phyloP scores from a whole-genome alignment of 495 filamentous ascomycete genomes.

The Eremomyces bilateralis region DNA sequence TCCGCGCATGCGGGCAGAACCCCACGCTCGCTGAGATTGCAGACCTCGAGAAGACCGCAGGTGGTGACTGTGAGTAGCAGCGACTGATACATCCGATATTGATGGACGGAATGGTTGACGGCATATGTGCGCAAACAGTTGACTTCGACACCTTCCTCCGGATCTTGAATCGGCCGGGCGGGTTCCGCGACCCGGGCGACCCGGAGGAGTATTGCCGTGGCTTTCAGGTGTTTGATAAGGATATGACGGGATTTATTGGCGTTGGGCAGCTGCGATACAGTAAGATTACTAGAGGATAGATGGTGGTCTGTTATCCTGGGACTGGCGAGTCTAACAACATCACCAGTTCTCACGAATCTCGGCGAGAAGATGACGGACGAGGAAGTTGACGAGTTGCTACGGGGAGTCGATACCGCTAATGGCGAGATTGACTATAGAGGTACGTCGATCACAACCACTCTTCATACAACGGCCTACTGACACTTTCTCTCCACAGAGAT shows the following conservation, averaged over 20 bases:
- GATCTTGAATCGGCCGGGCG: constrained; percentile 87
- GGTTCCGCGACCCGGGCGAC: constrained; percentile 93
- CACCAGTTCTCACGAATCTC: constrained; percentile 68
- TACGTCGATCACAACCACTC: no score
- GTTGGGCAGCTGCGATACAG: constrained; percentile 89
- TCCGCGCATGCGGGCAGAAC: constrained; percentile 94
- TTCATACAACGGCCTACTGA: no score
- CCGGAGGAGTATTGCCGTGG: constrained; percentile 94
- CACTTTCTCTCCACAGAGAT: no score
- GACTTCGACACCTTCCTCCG: constrained; percentile 95
- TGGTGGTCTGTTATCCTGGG: neutral
- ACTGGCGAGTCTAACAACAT: neutral
- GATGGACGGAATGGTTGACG: neutral
- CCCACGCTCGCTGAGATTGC: constrained; percentile 79
- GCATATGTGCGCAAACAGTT: constrained; percentile 28
- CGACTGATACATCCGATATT: neutral
- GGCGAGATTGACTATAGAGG: constrained; percentile 95
- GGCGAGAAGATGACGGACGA: constrained; percentile 98
- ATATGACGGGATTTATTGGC: constrained; percentile 92
- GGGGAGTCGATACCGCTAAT: constrained; percentile 82
- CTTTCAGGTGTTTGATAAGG: constrained; percentile 98
- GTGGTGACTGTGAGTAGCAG: constrained; percentile 61
- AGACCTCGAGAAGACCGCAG: constrained; percentile 71
- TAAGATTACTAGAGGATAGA: constrained; percentile 18
- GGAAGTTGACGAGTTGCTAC: constrained; percentile 93